Conservation (phyloP, 177 flowering plant species). For the Vitis hybrid region DNA sequence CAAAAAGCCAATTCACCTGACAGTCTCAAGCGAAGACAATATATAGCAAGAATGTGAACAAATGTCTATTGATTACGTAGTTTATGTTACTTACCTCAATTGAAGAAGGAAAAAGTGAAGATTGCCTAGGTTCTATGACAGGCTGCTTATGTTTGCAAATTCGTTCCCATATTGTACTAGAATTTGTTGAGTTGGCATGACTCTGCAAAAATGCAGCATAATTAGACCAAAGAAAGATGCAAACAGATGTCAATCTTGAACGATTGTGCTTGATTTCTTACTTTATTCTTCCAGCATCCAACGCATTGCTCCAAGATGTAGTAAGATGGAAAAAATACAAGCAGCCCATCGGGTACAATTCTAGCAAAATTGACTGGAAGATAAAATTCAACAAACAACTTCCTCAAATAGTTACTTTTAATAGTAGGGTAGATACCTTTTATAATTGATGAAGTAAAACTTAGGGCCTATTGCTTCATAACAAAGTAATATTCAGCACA, state of each 20-base stretch:
- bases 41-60: neutral
- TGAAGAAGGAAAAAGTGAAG: constrained; percentile 68
- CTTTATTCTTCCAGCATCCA: constrained; percentile 78
- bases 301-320: constrained; percentile 80
- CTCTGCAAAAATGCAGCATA: constrained; percentile 33
- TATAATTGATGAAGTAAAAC: neutral
- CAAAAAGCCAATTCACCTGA: constrained; percentile 10
- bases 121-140: constrained; percentile 88
- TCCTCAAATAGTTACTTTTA: neutral
- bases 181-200: constrained; percentile 42
- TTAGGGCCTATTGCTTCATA: neutral
- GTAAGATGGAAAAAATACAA: constrained; percentile 95
- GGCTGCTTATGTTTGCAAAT: constrained; percentile 91
- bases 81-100: constrained; percentile 56
- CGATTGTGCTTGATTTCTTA: constrained; percentile 24
- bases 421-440: neutral
- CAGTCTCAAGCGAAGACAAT: neutral
- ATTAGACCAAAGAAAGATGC: neutral
- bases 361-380: constrained; percentile 90
- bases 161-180: constrained; percentile 86
- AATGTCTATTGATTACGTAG: neutral
- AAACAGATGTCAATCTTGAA: constrained; percentile 9
- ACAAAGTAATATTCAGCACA: too few relatives aligned
- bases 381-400: constrained; percentile 11
- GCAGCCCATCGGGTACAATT: constrained; percentile 94